phyloP scores from a whole-genome alignment of 2,329 filamentous ascomycete species.

The Ustulina deusta region DNA sequence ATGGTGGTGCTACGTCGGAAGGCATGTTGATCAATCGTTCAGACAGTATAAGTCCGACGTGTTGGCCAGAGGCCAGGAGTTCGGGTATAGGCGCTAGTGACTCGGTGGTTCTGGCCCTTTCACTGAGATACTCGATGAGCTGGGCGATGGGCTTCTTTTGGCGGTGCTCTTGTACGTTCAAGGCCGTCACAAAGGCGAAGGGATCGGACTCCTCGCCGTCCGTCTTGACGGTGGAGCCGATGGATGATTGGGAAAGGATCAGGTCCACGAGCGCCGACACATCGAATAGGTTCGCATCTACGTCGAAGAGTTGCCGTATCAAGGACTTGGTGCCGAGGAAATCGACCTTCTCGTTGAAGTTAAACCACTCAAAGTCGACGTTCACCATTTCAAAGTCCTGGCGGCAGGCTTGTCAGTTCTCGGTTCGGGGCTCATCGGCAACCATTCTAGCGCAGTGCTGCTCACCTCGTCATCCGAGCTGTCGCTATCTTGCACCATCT shows the following conservation, averaged over 20 bases:
- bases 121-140: constrained; percentile 77
- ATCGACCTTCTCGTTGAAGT: constrained; percentile 88
- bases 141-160: constrained; percentile 78
- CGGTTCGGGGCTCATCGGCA: not conserved
- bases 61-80: constrained; percentile 68
- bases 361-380: constrained; percentile 99
- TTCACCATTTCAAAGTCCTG: constrained; percentile 92
- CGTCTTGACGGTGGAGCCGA: constrained; percentile 97
- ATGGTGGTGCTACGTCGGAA: constrained; percentile 88
- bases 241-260: constrained; percentile 84
- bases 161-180: constrained; percentile 85
- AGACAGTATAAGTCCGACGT: constrained; percentile 87
- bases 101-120: constrained; percentile 65
- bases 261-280: constrained; percentile 87
- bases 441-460: not conserved
- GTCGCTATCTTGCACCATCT: constrained; percentile 61
- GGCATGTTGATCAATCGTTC: constrained; percentile 98
- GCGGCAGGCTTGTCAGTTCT: constrained; percentile 32
- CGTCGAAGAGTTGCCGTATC: constrained; percentile 90
- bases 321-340: constrained; percentile 95
- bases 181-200: constrained; percentile 89
- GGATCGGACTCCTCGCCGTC: constrained; percentile 93
- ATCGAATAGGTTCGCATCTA: constrained; percentile 86
- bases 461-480: constrained; percentile 65
- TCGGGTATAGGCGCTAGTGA: constrained; percentile 67